Conservation (phyloP, 805 yeast genomes). For the Saturnispora dispora region DNA sequence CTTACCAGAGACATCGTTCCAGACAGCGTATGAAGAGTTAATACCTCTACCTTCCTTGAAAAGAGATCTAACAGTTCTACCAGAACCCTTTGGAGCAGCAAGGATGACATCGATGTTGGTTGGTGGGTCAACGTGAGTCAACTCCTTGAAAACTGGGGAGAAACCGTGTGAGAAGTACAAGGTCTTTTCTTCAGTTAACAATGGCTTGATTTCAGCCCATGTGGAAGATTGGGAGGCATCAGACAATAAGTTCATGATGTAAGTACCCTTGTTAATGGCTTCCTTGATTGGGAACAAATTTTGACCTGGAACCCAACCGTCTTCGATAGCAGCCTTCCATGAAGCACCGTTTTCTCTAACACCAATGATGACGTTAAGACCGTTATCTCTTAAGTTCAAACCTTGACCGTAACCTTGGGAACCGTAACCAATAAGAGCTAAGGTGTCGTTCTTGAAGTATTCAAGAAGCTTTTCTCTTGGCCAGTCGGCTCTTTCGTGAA, state of each 20-base stretch:
- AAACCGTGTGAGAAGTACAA: constrained; percentile 99
- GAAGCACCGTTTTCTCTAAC: constrained; percentile 98
- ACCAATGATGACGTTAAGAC: constrained; percentile 95
- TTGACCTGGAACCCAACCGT: constrained; percentile 99
- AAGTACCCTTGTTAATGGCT: constrained; percentile 88
- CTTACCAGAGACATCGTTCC: constrained; percentile 98
- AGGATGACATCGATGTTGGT: constrained; percentile 89
- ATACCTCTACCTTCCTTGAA: constrained; percentile 99
- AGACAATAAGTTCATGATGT: constrained; percentile 93
- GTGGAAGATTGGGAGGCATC: constrained; percentile 99
- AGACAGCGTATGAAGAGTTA: constrained; percentile 98
- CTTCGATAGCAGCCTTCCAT: constrained; percentile 99
- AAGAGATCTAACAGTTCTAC: constrained; percentile 98
- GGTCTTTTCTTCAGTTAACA: constrained; percentile 94
- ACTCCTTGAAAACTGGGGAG: constrained; percentile 97
- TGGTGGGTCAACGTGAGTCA: constrained; percentile 96
- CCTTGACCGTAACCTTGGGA: constrained; percentile 99
- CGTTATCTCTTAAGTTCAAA: constrained; percentile 97
- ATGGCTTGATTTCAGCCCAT: constrained; percentile 80
- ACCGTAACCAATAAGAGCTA: constrained; percentile 98
- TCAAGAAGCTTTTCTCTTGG: constrained; percentile 93
- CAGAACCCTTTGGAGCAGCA: constrained; percentile 99
- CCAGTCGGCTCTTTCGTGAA: constrained; percentile 99
- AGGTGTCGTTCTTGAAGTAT: constrained; percentile 96
- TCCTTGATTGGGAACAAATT: constrained; percentile 91